Base-by-base conservation (phyloP, 352 stramenopile species). In the Elongisporangium senticosum region DNA sequence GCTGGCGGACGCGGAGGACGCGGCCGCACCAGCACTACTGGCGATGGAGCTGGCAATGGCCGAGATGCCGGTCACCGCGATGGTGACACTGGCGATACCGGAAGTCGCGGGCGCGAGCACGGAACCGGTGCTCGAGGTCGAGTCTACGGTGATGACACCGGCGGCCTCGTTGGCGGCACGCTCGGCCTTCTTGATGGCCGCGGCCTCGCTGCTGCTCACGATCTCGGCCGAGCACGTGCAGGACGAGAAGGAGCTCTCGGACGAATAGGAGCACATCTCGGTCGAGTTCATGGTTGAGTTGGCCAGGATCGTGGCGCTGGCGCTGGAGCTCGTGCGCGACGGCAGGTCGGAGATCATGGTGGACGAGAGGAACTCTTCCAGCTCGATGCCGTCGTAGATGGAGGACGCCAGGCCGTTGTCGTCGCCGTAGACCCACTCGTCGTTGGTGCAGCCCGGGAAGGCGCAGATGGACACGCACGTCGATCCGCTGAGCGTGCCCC, bases 381-480 rank as follows among this genome's bases (percentile, higher is more conserved):
- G 64, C 26, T 61, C 71, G 22, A 81, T 59, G 0, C 54, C 74
- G 24, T 75, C 58, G 66, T 93, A 93, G 15, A 93, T 72, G 8
- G 71, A 74, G 43, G 81, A 90, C 28, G 75, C 63, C 24, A 94
- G 74, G 19, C 84, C 84, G 59, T 89, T 88, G 49, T 65, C 57
- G 33, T 62, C 61, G 21, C 69, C 69, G 66, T 93, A 93, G 14
- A 75, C 71, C 84, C 84, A 93, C 10, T 52, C 53, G 49, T 59
- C 66, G 58, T 83, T 66, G 19, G 60, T 79, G 59, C 84, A 94
- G 14, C 74, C 76, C 1, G 84, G 82, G 63, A 94, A 92, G 17
- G 74, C 82, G 54, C 84, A 94, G 37, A 88, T 90, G 8, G 84
- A 92, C 24, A 94, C 73, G 17, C 84, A 94, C 17, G 82, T 75